Conservation (phyloP, 805 yeast genomes). For the Saccharomycopsis sp. region DNA sequence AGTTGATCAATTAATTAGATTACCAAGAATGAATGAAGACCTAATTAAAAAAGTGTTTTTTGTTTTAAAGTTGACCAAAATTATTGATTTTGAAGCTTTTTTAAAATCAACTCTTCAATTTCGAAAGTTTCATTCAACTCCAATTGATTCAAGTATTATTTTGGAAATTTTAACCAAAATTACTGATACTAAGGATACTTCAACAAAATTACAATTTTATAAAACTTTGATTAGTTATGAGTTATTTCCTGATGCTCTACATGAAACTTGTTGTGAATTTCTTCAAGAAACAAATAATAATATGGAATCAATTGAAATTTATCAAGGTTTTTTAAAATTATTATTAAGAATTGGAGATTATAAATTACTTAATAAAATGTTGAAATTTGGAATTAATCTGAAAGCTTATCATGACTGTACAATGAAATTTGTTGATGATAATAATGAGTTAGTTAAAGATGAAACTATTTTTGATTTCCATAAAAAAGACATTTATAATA, state of each 20-base stretch:
- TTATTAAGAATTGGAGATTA: background rate
- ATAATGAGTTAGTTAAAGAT: constrained; percentile 4
- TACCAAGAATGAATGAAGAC: background rate
- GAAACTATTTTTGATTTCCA: too few relatives aligned
- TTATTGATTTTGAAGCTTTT: background rate
- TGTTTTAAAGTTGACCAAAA: background rate
- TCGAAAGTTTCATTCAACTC: background rate
- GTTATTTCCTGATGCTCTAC: background rate
- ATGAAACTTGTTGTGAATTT: background rate
- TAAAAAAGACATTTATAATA: too few relatives aligned
- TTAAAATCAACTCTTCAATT: background rate
- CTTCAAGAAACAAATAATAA: background rate
- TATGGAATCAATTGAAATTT: background rate
- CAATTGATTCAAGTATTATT: background rate
- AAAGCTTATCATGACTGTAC: too few relatives aligned
- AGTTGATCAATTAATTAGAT: background rate
- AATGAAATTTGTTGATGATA: constrained; percentile 16
- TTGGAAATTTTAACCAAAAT: background rate
- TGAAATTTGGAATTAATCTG: constrained; percentile 1
- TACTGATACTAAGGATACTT: background rate
- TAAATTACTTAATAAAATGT: background rate
- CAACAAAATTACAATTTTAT: background rate
- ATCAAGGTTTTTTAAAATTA: background rate
- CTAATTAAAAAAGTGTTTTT: background rate
- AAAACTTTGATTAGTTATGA: background rate